Base-by-base conservation (phyloP, 345 rosid species). In the thale cress (Arabidopsis thaliana) region DNA sequence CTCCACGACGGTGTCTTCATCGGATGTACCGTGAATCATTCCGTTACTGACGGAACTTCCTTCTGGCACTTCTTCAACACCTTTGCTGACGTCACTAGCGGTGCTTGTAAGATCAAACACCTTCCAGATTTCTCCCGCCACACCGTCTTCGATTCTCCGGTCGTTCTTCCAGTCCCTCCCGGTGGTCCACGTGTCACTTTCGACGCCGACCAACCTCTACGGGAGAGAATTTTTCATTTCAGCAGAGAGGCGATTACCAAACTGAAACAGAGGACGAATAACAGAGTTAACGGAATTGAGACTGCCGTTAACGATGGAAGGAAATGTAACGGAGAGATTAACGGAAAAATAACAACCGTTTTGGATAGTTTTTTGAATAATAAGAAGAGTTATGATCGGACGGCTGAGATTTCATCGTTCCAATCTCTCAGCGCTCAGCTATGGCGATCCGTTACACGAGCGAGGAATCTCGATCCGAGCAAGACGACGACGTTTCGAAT, bases 51-150 rank as follows among this genome's bases (percentile, higher is more conserved):
- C 16, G 99, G 99, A 13, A 90, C 93, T 6, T 95, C 99, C 13
- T 87, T 95, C 48, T 95, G 99, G 99, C 97, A 95, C 75, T 90
- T 95, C 75, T 89, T 95, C 70, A 95, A 95, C 51, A 81, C 97
- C 0, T 85, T 92, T 53, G 99, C 98, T 7, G 96, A 87, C 67
- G 68, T 88, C 42, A 78, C 83, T n/a, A 82, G 80, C 73, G 97
- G 96, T 2, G 82, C 61, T 16, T 73, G 78, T 56, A 86, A 87
- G 60, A 88, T 89, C 41, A 92, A 89, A 14, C 66, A 83, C 42
- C 53, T 69, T 4, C 98, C 97, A 0, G 85, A 87, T 60, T 92
- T 95, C 55, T 57, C 78, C 25, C 86, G 99, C 8, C 59, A 79
- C 69, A 88, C 87, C 13, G 86, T 86, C 52, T 89, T 92, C 55